Evolutionary conservation across 1,284 basidiomycete genomes (phyloP), one percentile per base, ranked within the genome.

Genomic region (Leccinum pallidistipes): DNA sequence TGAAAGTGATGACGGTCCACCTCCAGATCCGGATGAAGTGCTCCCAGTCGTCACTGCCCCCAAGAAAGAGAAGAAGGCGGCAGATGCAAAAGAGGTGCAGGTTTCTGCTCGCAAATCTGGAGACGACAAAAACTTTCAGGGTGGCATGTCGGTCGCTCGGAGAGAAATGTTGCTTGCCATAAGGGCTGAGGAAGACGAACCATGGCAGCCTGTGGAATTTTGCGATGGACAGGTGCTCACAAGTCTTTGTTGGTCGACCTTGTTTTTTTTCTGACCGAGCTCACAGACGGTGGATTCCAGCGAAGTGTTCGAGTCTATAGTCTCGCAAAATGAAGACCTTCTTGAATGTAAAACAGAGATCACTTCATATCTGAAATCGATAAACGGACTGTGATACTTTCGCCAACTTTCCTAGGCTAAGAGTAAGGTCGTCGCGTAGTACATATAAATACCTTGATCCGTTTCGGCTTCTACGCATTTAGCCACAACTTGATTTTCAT

Each of bases 1-100:
- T 10, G 89, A 91, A 40, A 87, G 86, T 5, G 90, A 91, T 61
- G 88, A 91, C 61, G 90, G 86, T 0, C 88, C 90, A 31, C 90
- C 89, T 40, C 87, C 84, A 45, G 90, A 92, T 68, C 90, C 90
- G 24, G 90, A 92, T 66, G 90, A 91, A 58, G 81, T 80, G 6
- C 74, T 78, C 2, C 81, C 83, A 4, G 68, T 77, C 6, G 76
- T 80, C 16, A 67, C 71, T 7, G 67, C 75, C 5, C 83, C 84
- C 65, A 90, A 88, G 69, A 84, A 85, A 69, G 87, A 86, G 66
- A 82, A 78, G 68, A 83, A 79, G 67, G 61, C 78, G 0, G 64
- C 74, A 10, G 87, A 89, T 61, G 80, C 83, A 21, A 88, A 82
- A 69, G 91, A 93, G 71, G 86, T 92, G 11, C 88, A 91, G 67